Evolutionary conservation across 352 stramenopile genomes (phyloP), one percentile per base, ranked within the genome.

Genomic region (Globisporangium heterothallicum): DNA sequence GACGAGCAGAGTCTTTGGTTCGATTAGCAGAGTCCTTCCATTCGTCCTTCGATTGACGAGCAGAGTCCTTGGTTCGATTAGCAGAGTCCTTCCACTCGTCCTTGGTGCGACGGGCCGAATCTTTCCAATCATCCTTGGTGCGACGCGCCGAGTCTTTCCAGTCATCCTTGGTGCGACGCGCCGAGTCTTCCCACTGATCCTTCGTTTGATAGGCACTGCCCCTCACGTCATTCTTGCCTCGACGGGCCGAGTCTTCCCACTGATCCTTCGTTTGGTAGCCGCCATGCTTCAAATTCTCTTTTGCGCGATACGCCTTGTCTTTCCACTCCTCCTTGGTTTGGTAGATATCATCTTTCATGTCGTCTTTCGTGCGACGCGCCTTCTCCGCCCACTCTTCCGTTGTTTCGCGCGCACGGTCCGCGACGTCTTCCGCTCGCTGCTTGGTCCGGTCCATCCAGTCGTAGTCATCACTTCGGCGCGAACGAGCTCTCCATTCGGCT

Each of bases 371-470:
- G 7, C 76, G 56, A 32, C 73, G 68, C 32, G 63, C 53, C 26
- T 64, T 60, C 32, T 84, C 78, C 57, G 85, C 83, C 71, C 76
- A 83, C 30, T 62, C 56, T 6, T 71, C 61, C 29, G 64, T 53
- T 13, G 56, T 54, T 19, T 75, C 68, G 5, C 60, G 61, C 9
- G 56, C 57, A 32, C 72, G 74, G 18, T 56, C 61, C 10, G 68
- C 59, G 21, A 50, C 49, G 2, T 67, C 58, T 43, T 73, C 42
- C 5, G 58, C 58, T 32, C 50, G 61, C 7, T 81, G 53, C 27
- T 74, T 70, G 26, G 66, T 51, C 43, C 66, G 63, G 35, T 86
- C 78, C 70, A 86, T 84, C 78, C 78, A 86, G 36, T 57, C 65
- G 47, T 68, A 42, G 21, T 72, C 61, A 6, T 66, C 53, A n/a